Evolutionary conservation across 1,284 basidiomycete species (phyloP).

Genomic region (Flammula alnicola): DNA sequence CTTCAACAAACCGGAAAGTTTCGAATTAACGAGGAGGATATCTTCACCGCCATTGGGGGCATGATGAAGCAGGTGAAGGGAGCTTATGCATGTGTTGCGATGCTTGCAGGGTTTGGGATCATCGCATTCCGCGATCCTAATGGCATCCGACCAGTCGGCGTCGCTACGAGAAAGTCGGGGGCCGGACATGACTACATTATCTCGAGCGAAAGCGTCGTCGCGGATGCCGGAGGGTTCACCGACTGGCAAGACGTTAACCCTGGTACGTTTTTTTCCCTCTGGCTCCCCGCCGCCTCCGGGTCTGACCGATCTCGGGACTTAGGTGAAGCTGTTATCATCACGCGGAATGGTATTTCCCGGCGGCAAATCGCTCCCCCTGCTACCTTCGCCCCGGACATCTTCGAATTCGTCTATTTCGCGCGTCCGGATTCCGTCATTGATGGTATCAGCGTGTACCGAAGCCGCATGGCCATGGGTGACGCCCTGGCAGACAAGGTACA

Average conservation of each 20-base stretch:
- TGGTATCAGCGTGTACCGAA: conserved; percentile 96
- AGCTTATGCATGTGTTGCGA: conserved; percentile 96
- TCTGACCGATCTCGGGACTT: conserved; percentile 12
- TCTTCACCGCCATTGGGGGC: conserved; percentile 91
- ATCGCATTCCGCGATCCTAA: conserved; percentile 99
- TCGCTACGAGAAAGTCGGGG: conserved; percentile 67
- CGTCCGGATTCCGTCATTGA: conserved; percentile 98
- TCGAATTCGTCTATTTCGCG: conserved; percentile 99
- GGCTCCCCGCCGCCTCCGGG: neutral
- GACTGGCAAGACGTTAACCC: conserved; percentile 96
- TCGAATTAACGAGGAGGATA: conserved; percentile 99
- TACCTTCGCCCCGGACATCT: conserved; percentile 96
- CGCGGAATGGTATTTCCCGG: conserved; percentile 73
- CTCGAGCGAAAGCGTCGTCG: conserved; percentile 95
- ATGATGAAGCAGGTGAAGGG: conserved; percentile 91
- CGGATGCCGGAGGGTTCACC: conserved; percentile 89
- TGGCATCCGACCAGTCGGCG: conserved; percentile 92
- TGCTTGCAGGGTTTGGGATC: conserved; percentile 98
- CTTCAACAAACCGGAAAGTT: conserved; percentile 99
- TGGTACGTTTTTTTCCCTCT: conserved; percentile 49
- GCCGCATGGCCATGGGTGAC: conserved; percentile 99
- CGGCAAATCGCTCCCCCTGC: conserved; percentile 74
- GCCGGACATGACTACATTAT: conserved; percentile 86
- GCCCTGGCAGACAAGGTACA: conserved; percentile 88
- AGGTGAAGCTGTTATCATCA: conserved; percentile 97